Evolutionary conservation across 2,329 filamentous ascomycete genomes (phyloP), one percentile per base, ranked within the genome.

Genomic region (Colletotrichum zoysiae): DNA sequence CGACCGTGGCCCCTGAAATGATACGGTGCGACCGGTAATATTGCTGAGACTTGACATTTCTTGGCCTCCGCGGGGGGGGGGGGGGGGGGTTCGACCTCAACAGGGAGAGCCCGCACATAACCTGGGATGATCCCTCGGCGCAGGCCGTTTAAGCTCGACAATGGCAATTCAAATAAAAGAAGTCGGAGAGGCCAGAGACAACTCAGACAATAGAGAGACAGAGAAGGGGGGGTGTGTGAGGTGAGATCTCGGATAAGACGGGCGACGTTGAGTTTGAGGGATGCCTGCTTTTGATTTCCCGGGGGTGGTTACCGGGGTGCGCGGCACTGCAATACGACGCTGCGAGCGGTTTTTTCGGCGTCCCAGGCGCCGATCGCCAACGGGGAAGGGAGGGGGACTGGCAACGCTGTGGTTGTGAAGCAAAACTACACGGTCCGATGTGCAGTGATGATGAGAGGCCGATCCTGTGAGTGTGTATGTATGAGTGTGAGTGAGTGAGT

Each of bases 211-310:
- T 26, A 26, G 18, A 55, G 8, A 33, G 18, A 48, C 20, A 9
- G 40, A 12, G 23, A 20, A 42, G 42, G 6, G 42, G 1, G 18
- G 18, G 42, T 6, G 44, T 46, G 18, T n/a, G 18, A 35, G 18
- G 42, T 14, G 26, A 48, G 42, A 60, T 60, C 23, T 60, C 58
- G 42, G 42, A 60, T 60, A 38, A 42, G 42, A 46, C 26, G 57
- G 57, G n/a, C 23, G 44, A n/a, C 35, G 42, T 60, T 46, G 57
- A 20, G 44, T 38, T 33, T 48, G 42, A 8, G 44, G 42, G 40
- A 50, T 44, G 58, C 30, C 26, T 30, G 26, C 8, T 18, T 16
- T 44, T 23, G 35, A 40, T n/a, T 14, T 16, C 55, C 33, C 30
- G 2, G 40, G 14, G 40, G 56, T 26, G 38, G 56, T 7, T 46